These are phyloP conservation scores for Pittosporum tobira DNA, from an alignment of 129 eudicot species.

Conservation along the genomic window DNA sequence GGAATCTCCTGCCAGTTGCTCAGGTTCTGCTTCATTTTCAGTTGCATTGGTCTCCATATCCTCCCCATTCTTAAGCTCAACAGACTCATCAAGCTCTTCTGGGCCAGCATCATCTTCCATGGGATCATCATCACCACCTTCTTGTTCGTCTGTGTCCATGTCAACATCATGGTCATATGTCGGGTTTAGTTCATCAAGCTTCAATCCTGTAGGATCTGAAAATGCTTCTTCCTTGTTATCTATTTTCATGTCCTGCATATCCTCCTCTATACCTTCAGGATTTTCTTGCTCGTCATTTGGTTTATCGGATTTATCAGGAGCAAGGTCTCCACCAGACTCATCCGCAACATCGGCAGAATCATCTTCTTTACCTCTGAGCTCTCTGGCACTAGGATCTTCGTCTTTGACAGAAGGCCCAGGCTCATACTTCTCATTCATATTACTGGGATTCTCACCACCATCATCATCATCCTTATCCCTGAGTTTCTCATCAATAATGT, in stretches of 20 bases:
- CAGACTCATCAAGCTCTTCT: conserved; percentile 37
- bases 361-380: conserved; percentile 85
- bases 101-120: conserved; percentile 37
- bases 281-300: conserved; percentile 33
- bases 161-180: conserved; percentile 40
- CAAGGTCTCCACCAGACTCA: conserved; percentile 36
- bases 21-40: conserved; percentile 37
- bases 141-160: conserved; percentile 53
- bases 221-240: conserved; percentile 61
- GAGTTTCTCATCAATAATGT: conserved; percentile 67
- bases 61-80: conserved; percentile 25
- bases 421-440: conserved; percentile 25
- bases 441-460: conserved; percentile 33
- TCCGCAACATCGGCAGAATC: conserved; percentile 37
- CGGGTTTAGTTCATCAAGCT: conserved; percentile 43
- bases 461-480: conserved; percentile 45
- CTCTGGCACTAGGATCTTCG: conserved; percentile 26
- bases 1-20: conserved; percentile 22
- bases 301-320: conserved; percentile 32
- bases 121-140: conserved; percentile 40
- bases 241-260: conserved; percentile 42
- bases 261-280: conserved; percentile 24
- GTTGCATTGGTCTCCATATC: conserved; percentile 21
- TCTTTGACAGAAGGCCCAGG: too few relatives aligned
- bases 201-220: conserved; percentile 52